These are phyloP conservation scores for Kodamaea fukazawae DNA, from an alignment of 805 yeast species.

Conservation along the genomic window DNA sequence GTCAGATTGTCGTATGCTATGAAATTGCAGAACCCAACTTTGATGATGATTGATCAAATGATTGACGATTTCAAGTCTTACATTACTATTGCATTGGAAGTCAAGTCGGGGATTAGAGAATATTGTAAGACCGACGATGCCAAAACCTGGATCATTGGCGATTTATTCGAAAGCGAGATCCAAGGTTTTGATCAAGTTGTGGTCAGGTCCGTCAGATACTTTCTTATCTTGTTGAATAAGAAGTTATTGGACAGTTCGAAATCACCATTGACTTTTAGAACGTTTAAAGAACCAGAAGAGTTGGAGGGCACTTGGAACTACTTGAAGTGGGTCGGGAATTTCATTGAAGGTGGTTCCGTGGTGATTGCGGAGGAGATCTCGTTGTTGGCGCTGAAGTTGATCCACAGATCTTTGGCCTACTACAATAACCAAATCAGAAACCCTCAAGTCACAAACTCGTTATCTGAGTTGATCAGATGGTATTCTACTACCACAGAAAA, in stretches of 20 bases:
- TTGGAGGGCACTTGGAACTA: conserved; percentile 79
- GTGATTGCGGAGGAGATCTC: conserved; percentile 78
- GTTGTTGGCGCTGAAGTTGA: conserved; percentile 60
- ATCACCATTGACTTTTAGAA: conserved; percentile 60
- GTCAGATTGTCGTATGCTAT: conserved; percentile 75
- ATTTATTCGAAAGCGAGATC: conserved; percentile 54
- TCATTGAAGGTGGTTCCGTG: conserved; percentile 76
- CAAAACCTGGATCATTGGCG: conserved; percentile 69
- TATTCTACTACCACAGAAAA: conserved; percentile 64
- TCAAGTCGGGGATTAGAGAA: conserved; percentile 63
- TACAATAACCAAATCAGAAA: conserved; percentile 63
- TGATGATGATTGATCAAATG: conserved; percentile 95
- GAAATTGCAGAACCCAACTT: conserved; percentile 77
- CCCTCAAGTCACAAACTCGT: conserved; percentile 46
- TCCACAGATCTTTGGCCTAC: conserved; percentile 66
- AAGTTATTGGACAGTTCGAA: conserved; percentile 77
- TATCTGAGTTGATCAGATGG: conserved; percentile 55
- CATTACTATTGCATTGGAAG: conserved; percentile 68
- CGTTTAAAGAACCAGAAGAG: conserved; percentile 90
- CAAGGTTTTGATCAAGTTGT: conserved; percentile 60
- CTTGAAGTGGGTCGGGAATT: conserved; percentile 72
- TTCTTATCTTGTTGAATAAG: conserved; percentile 66
- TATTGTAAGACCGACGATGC: conserved; percentile 53
- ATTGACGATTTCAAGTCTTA: conserved; percentile 80
- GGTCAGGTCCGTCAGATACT: conserved; percentile 68